These are phyloP conservation scores for Plantago coronopus DNA, from an alignment of 305 asterid species.

Conservation along the genomic window DNA sequence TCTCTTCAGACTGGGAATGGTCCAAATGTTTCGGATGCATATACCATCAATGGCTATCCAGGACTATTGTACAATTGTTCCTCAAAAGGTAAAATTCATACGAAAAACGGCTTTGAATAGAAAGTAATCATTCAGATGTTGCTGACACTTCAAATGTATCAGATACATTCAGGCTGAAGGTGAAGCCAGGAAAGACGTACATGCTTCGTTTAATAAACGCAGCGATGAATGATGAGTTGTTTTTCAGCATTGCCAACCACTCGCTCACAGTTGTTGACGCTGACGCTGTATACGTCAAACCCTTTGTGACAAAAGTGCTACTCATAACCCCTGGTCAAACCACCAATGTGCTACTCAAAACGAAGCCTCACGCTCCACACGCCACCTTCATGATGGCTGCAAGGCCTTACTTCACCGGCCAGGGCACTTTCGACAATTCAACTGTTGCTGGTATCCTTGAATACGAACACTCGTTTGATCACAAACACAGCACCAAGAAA, in stretches of 20 bases:
- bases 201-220: conserved; percentile 68
- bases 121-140: not conserved
- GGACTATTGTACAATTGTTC: conserved; percentile 62
- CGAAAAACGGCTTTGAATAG: not conserved
- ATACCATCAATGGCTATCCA: conserved; percentile 60
- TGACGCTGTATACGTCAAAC: conserved; percentile 52
- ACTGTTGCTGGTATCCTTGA: conserved; percentile 49
- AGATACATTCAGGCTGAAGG: conserved; percentile 60
- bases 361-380: conserved; percentile 34
- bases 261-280: conserved; percentile 49
- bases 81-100: conserved; percentile 35
- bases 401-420: conserved; percentile 53
- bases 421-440: conserved; percentile 51
- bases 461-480: conserved; percentile 28
- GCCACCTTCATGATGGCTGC: conserved; percentile 63
- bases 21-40: conserved; percentile 61
- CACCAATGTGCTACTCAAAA: conserved; percentile 50
- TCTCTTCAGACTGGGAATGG: conserved; percentile 60
- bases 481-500: conserved; percentile 14
- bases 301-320: conserved; percentile 39
- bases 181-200: conserved; percentile 62
- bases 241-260: conserved; percentile 63
- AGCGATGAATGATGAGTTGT: conserved; percentile 58
- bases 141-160: conserved; percentile 18
- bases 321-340: conserved; percentile 59